Base-by-base conservation (phyloP, 345 rosid genomes). In the Zanthoxylum bungeanum region DNA sequence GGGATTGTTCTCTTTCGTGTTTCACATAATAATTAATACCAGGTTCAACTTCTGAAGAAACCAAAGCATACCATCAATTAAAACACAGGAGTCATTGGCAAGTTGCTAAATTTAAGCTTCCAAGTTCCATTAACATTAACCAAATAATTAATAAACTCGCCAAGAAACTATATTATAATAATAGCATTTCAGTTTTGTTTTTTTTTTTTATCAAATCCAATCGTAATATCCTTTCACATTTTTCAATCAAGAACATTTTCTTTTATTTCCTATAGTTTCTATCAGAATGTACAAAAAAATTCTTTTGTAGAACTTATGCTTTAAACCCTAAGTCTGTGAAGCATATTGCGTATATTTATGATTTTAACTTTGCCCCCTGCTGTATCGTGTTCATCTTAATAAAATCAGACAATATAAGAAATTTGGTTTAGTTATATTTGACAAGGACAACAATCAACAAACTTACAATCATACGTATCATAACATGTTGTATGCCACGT, bases 81-180 rank as follows among this genome's bases (percentile, higher is more conserved):
- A 24, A 44, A 14, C 58, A 50, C 27, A 64, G 12, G 14, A 58
- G 44, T 75, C 56, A 72, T 57, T 60, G 70, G 46, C 73, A 53
- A 75, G 36, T 76, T 80, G 74, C 74, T 21, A 42, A 19, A 21
- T n/a, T 30, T 21, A 68, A 69, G 71, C 83, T 77, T 72, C 77
- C 49, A 77, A 60, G 79, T 57, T 71, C 59, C 66, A 33, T 14
- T 5, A 68, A 64, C 52, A 66, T 66, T 30, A 50, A 24, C 12
- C 37, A 14, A 33, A 70, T 73, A 66, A 77, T 51, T 73, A 66
- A 77, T 51, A 42, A 59, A 69, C 59, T 22, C 25, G 3, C 40
- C 53, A 60, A 53, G 27, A 60, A 72, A 36, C 28, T 10, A 42
- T 42, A 19, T 50, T 40, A 42, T 44, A 44, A 44, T 16, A 12